Conservation (phyloP, 345 rosid species). For the Eucalyptus cloeziana region DNA sequence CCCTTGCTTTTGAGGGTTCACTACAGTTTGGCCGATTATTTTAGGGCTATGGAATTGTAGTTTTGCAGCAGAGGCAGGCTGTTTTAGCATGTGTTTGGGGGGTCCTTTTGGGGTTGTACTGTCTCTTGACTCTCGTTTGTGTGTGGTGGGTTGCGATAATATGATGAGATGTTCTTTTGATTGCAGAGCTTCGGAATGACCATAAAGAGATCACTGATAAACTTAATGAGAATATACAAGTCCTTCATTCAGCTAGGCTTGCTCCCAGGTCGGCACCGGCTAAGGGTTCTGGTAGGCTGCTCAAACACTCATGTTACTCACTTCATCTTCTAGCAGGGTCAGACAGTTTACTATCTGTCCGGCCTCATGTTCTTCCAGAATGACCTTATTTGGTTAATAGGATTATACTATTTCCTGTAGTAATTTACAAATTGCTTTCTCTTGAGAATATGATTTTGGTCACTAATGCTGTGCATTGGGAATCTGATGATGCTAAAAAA, state of each 20-base stretch:
- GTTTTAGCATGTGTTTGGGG: background rate
- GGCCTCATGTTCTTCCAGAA: background rate
- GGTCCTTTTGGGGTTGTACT: background rate
- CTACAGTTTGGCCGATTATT: background rate
- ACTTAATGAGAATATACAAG: conserved; percentile 50
- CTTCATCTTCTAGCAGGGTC: background rate
- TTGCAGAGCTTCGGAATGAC: conserved; percentile 61
- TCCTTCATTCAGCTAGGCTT: conserved; percentile 73
- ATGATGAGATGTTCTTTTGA: background rate
- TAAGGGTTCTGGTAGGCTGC: conserved; percentile 43
- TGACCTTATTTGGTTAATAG: background rate
- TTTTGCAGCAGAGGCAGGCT: background rate
- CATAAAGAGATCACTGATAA: conserved; percentile 59
- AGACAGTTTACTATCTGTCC: background rate
- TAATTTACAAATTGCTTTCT: background rate
- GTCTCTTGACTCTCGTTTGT: background rate
- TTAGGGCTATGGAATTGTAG: background rate
- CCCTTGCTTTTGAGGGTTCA: background rate
- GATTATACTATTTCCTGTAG: background rate
- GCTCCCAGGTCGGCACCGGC: conserved; percentile 14
- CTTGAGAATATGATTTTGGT: background rate
- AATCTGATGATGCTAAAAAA: background rate
- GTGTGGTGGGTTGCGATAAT: background rate
- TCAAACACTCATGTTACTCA: background rate
- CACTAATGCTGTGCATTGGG: background rate